Conservation (phyloP, 164 flowering plant species). For the Magnolia kwangsiensis region DNA sequence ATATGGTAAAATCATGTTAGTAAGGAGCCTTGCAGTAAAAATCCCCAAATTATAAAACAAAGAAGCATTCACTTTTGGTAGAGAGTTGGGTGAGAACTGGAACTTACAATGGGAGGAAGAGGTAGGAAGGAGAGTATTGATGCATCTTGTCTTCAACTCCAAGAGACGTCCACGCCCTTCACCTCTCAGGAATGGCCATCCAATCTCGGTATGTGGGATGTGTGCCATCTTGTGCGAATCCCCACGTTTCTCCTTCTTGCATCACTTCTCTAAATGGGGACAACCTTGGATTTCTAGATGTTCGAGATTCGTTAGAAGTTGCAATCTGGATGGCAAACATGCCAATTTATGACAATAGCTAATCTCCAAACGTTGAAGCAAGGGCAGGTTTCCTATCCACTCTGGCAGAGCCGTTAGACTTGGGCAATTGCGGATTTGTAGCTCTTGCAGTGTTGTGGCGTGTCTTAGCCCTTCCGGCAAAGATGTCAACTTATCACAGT, state of each 20-base stretch:
- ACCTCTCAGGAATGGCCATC: no score
- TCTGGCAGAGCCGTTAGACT: neutral
- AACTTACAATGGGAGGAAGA: no score
- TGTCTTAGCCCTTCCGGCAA: neutral
- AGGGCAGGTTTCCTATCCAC: neutral
- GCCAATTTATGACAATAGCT: neutral
- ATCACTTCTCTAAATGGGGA: conserved; percentile 4
- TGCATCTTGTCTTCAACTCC: no score
- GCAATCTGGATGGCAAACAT: neutral
- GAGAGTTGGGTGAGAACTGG: no score
- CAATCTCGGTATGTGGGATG: conserved; percentile 2
- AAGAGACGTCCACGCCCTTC: no score
- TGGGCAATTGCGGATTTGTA: neutral
- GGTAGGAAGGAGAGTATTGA: no score
- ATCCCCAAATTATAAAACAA: no score
- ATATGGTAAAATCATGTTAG: no score
- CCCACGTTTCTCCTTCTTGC: neutral
- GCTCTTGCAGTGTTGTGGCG: neutral
- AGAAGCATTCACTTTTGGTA: no score
- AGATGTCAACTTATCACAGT: neutral
- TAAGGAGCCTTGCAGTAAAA: no score
- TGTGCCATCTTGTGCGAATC: conserved; percentile 14
- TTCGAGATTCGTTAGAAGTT: neutral
- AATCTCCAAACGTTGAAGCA: neutral
- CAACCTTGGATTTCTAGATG: neutral